A percentile compares a stretch with the other conserved stretches of the same genome.
Conservation (phyloP, 352 stramenopile genomes). For the Pythium utonaiense region DNA sequence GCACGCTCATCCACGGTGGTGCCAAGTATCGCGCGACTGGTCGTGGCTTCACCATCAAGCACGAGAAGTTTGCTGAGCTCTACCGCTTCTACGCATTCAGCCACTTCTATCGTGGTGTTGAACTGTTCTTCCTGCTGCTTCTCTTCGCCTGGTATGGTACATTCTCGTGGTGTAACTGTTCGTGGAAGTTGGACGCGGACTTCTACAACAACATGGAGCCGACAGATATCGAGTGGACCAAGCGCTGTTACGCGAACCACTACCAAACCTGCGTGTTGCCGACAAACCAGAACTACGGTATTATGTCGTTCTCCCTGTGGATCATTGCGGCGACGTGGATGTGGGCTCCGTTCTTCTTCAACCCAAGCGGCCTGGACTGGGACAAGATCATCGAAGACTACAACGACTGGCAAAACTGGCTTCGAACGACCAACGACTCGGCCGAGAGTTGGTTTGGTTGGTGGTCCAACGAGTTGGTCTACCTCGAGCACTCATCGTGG, state of each 20-base stretch:
- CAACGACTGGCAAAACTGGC: constrained; percentile 93
- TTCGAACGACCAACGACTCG: constrained; percentile 85
- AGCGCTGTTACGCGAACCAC: constrained; percentile 72
- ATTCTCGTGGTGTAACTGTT: constrained; percentile 91
- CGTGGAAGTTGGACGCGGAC: constrained; percentile 59
- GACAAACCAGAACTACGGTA: constrained; percentile 96
- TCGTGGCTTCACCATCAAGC: constrained; percentile 98
- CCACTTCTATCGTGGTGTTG: constrained; percentile 97
- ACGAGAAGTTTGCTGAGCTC: constrained; percentile 96
- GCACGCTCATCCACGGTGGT: constrained; percentile 96
- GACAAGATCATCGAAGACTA: constrained; percentile 95
- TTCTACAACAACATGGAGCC: constrained; percentile 80
- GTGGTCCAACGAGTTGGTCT: constrained; percentile 82
- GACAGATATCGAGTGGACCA: constrained; percentile 70
- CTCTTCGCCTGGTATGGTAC: constrained; percentile 90
- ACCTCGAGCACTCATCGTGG: constrained; percentile 74
- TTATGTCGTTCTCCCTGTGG: constrained; percentile 96
- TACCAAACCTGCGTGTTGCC: constrained; percentile 91
- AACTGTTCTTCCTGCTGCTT: constrained; percentile 86
- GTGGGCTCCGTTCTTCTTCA: constrained; percentile 92
- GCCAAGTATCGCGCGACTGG: constrained; percentile 98
- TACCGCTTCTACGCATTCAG: constrained; percentile 97
- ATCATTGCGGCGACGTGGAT: constrained; percentile 91
- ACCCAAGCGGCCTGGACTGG: constrained; percentile 97
- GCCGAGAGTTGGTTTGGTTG: constrained; percentile 86